These are phyloP conservation scores for Flaveria brownii DNA, from an alignment of 129 eudicot species.

Conservation along the genomic window DNA sequence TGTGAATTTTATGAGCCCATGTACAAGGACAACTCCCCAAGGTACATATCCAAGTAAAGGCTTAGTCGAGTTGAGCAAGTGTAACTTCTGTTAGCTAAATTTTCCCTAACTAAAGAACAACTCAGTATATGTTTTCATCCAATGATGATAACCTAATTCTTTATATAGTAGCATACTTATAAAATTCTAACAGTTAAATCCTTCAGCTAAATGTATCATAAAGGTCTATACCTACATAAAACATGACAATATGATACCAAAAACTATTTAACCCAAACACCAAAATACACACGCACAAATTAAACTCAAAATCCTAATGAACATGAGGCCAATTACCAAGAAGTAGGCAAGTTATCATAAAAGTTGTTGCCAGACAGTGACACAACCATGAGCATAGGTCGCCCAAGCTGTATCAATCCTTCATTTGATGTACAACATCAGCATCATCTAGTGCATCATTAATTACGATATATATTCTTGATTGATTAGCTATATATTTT, in stretches of 20 bases:
- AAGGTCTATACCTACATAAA: not conserved
- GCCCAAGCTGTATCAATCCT: slow-evolving; percentile 58
- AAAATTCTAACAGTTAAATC: not conserved
- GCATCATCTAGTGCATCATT: slow-evolving; percentile 36
- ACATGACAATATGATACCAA: not conserved
- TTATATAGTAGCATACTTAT: not conserved
- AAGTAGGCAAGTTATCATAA: slow-evolving; percentile 62
- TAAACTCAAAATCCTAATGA: not conserved
- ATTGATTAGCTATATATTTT: no score
- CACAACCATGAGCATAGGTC: slow-evolving; percentile 63
- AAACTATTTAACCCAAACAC: not conserved
- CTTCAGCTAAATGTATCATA: not conserved
- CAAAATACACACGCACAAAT: not conserved
- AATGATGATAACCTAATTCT: not conserved
- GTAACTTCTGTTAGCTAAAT: not conserved
- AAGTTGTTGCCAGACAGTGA: slow-evolving; percentile 46
- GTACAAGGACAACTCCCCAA: not conserved
- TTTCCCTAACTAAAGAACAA: not conserved
- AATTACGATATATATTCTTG: no score
- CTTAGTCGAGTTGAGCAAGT: not conserved
- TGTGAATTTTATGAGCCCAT: not conserved
- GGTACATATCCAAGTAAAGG: not conserved
- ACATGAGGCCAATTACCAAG: slow-evolving; percentile 57
- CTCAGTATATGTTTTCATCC: not conserved
- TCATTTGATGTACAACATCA: slow-evolving; percentile 34